Conservation (phyloP, 805 yeast species). For the Maudiozyma saulgeensis region DNA sequence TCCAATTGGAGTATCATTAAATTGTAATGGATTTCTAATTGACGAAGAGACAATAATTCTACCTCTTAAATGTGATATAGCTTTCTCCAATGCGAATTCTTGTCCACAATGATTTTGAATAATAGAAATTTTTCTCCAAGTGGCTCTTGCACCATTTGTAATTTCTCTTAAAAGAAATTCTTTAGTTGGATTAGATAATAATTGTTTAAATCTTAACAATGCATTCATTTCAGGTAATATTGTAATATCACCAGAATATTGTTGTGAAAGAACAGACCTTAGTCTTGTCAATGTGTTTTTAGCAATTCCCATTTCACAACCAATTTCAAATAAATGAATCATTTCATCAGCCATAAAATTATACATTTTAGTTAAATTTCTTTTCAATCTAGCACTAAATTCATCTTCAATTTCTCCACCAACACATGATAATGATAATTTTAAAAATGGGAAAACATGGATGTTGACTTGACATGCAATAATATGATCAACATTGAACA, state of each 20-base stretch:
- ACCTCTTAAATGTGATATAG: slow-evolving; percentile 56
- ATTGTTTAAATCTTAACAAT: slow-evolving; percentile 44
- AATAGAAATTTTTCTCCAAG: slow-evolving; percentile 84
- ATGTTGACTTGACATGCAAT: slow-evolving; percentile 96
- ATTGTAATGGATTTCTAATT: slow-evolving; percentile 20
- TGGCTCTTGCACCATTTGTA: slow-evolving; percentile 75
- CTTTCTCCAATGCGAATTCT: slow-evolving; percentile 77
- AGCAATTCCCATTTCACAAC: slow-evolving; percentile 72
- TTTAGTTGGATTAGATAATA: slow-evolving; percentile 73
- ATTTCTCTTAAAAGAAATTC: slow-evolving; percentile 54
- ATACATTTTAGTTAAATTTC: slow-evolving; percentile 43
- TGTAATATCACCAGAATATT: slow-evolving; percentile 87
- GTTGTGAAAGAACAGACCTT: slow-evolving; percentile 69
- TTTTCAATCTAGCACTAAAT: slow-evolving; percentile 43
- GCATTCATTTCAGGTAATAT: slow-evolving; percentile 67
- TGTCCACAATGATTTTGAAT: slow-evolving; percentile 82
- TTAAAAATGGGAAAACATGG: slow-evolving; percentile 81
- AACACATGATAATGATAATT: slow-evolving; percentile 51
- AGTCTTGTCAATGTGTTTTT: slow-evolving; percentile 62
- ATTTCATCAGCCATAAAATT: slow-evolving; percentile 58
- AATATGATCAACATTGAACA: slow-evolving; percentile 94
- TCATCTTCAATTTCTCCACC: slow-evolving; percentile 64
- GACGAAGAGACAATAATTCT: slow-evolving; percentile 38
- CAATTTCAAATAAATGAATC: slow-evolving; percentile 63
- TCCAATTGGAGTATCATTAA: slow-evolving; percentile 16